A percentile compares a stretch with the other conserved stretches of the same genome.
phyloP scores from a whole-genome alignment of 257 asterid genomes.

The Jacaranda copaia region DNA sequence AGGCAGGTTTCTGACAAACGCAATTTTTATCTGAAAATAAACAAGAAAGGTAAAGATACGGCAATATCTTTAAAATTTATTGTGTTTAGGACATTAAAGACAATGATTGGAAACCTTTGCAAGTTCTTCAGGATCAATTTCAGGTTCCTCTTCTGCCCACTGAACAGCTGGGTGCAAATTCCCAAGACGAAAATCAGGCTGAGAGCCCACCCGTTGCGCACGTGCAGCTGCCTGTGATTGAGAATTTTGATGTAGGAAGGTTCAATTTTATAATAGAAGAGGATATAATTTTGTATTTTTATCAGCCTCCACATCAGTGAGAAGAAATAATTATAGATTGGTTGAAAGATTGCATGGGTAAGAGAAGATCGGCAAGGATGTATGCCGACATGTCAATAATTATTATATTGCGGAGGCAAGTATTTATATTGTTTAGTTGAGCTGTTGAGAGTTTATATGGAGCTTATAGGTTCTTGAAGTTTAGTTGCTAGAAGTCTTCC shows the following conservation, averaged over 20 bases:
- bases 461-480: conserved; percentile 25
- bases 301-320: conserved; percentile 44
- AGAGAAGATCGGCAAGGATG: conserved; percentile 33
- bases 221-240: conserved; percentile 97
- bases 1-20: conserved; percentile 82
- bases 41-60: conserved; percentile 32
- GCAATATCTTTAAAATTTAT: conserved; percentile 27
- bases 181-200: conserved; percentile 86
- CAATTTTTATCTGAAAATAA: conserved; percentile 77
- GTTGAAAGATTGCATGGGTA: conserved; percentile 37
- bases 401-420: conserved; percentile 39
- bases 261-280: conserved; percentile 54
- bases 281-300: conserved; percentile 42
- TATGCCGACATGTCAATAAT: conserved; percentile 29
- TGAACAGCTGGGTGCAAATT: conserved; percentile 85
- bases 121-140: conserved; percentile 60
- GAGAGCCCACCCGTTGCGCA: conserved; percentile 79
- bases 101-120: conserved; percentile 63
- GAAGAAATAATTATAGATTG: conserved; percentile 39
- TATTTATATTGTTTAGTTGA: conserved; percentile 29
- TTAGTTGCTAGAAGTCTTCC: conserved; percentile 27
- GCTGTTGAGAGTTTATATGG: conserved; percentile 31
- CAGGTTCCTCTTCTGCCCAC: conserved; percentile 89
- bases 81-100: conserved; percentile 29
- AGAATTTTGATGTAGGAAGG: conserved; percentile 71